Evolutionary conservation across 1,139 yeast species (phyloP), one percentile per base, ranked within the genome.

Genomic region (Kodamaea arcana): DNA sequence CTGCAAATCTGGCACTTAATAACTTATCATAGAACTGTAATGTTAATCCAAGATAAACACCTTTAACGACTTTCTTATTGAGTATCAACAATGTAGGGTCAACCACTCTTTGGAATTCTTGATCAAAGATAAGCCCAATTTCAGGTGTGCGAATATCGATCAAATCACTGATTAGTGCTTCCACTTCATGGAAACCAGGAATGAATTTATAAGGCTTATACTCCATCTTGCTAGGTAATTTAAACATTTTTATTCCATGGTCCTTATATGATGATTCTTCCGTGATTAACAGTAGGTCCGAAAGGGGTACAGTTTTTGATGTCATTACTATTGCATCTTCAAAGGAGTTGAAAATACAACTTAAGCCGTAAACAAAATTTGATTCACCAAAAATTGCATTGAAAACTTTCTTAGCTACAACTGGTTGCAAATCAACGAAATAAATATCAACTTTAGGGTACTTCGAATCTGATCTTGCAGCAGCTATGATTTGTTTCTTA

Each of bases 101-200:
- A 22, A 63, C 36, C 3, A 62, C 39, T 18, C 46, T 44, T 20
- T 47, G 44, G 35, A 58, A 58, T 13, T 49, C 45, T 2, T 58
- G 50, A 10, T 52, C 52, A 23, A 54, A 56, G 2, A 59, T 47
- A 24, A 59, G 36, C 6, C 40, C 31, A 16, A 30, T n/a, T 8
- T 39, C 29, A 15, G 32, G 12, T 25, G 29, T 15, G 31, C 25
- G 24, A 50, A 16, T 32, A 30, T 25, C 34, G 18, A 38, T 17
- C 3, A 61, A 14, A 0, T 48, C 49, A 15, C 48, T 51, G 3
- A 65, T 45, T 8, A 63, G 45, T n/a, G 46, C 51, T 21, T 55
- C 52, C 6, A 58, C 39, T 37, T 65, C 70, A 34, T 53, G 53
- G 32, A 53, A 65, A 1, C 72, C 72, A 1, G 61, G 54, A 1